phyloP scores from a whole-genome alignment of 257 asterid species.

The Scutellaria barbata region DNA sequence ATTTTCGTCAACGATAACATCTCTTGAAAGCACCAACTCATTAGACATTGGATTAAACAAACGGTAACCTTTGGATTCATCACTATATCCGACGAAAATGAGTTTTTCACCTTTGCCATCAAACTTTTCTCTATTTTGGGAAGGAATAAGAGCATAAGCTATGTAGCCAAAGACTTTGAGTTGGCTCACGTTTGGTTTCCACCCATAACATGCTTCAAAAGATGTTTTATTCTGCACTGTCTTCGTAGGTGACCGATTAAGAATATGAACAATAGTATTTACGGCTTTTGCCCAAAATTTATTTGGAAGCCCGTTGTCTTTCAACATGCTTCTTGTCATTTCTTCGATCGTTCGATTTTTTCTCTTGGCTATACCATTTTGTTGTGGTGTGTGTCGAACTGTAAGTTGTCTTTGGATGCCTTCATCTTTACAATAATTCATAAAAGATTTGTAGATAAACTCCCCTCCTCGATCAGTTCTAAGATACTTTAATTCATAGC shows the following conservation, averaged over 20 bases:
- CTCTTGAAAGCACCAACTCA: slow-evolving; percentile 20
- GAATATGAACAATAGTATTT: not conserved
- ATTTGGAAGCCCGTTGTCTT: slow-evolving; percentile 15
- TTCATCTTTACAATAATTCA: slow-evolving; percentile 14
- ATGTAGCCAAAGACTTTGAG: slow-evolving; percentile 3
- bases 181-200: slow-evolving; percentile 14
- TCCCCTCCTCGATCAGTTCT: slow-evolving; percentile 28
- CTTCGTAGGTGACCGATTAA: slow-evolving; percentile 21
- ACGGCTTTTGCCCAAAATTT: slow-evolving; percentile 25
- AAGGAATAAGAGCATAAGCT: slow-evolving; percentile 24
- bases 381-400: slow-evolving; percentile 21
- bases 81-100: slow-evolving; percentile 21
- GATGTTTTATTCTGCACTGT: not conserved
- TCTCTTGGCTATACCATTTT: slow-evolving; percentile 18
- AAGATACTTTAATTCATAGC: slow-evolving; percentile 1
- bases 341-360: not conserved
- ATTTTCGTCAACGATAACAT: slow-evolving; percentile 11
- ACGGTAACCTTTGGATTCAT: slow-evolving; percentile 22
- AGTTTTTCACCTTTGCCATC: slow-evolving; percentile 14
- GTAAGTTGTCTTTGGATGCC: slow-evolving; percentile 23
- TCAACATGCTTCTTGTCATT: slow-evolving; percentile 29
- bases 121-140: not conserved
- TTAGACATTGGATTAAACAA: slow-evolving; percentile 7
- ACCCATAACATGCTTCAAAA: slow-evolving; percentile 21
- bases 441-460: slow-evolving; percentile 18